phyloP scores from a whole-genome alignment of 2,329 filamentous ascomycete species.

The Alternaria sp. region DNA sequence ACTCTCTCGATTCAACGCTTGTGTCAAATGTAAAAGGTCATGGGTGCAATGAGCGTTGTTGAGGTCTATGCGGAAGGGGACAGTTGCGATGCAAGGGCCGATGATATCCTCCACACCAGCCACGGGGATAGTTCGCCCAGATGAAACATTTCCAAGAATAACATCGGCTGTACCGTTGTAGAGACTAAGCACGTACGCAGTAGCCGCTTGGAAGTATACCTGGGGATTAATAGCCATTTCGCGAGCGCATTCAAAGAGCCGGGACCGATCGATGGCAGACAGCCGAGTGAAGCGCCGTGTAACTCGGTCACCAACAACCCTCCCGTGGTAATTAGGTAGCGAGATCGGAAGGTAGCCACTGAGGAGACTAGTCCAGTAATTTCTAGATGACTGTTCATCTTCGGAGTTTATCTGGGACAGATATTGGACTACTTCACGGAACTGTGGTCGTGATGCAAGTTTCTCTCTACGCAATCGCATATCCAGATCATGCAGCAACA shows the following conservation, averaged over 20 bases:
- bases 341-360: slow-evolving; percentile 62
- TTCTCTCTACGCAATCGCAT: slow-evolving; percentile 55
- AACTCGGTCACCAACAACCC: slow-evolving; percentile 14
- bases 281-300: slow-evolving; percentile 29
- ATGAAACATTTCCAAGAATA: slow-evolving; percentile 80
- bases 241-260: slow-evolving; percentile 28
- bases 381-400: slow-evolving; percentile 18
- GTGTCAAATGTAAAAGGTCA: slow-evolving; percentile 71
- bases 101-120: slow-evolving; percentile 74
- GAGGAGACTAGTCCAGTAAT: slow-evolving; percentile 77
- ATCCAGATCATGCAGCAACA: slow-evolving; percentile 74
- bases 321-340: slow-evolving; percentile 68
- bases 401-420: slow-evolving; percentile 44
- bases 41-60: slow-evolving; percentile 60
- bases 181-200: slow-evolving; percentile 70
- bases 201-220: slow-evolving; percentile 77
- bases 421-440: slow-evolving; percentile 66
- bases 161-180: slow-evolving; percentile 73
- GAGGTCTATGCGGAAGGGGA: slow-evolving; percentile 75
- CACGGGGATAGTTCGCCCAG: slow-evolving; percentile 79
- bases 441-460: slow-evolving; percentile 63
- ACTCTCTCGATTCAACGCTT: slow-evolving; percentile 70
- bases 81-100: slow-evolving; percentile 80
- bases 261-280: slow-evolving; percentile 26
- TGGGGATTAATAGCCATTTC: slow-evolving; percentile 67